A percentile compares a stretch with the other conserved stretches of the same genome.
These are phyloP conservation scores for Hyphopichia buzzinii DNA, from an alignment of 1,139 yeast genomes.

Conservation along the genomic window DNA sequence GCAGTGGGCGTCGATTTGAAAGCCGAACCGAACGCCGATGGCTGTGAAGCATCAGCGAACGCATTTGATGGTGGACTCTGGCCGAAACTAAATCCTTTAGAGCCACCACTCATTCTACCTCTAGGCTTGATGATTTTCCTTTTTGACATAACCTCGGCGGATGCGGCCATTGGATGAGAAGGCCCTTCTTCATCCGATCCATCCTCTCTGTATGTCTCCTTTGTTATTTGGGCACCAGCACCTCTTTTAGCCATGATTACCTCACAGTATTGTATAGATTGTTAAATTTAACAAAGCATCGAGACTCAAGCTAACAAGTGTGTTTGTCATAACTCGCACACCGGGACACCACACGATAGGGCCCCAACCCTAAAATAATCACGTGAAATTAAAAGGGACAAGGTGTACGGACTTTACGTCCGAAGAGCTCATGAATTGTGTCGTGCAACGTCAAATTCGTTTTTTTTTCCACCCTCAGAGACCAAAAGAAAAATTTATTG, in stretches of 20 bases:
- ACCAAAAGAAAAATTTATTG: constrained; percentile 4
- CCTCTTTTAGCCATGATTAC: constrained; percentile 59
- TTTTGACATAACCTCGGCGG: constrained; percentile 60
- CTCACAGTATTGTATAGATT: not conserved
- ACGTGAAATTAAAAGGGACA: too few relatives aligned
- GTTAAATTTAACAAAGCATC: too few relatives aligned
- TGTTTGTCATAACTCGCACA: too few relatives aligned
- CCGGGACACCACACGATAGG: not conserved
- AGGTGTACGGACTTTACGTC: too few relatives aligned
- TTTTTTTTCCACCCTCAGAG: not conserved
- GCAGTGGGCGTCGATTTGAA: constrained; percentile 3
- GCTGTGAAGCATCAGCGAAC: not conserved
- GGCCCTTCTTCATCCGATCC: constrained; percentile 27
- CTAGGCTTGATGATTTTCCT: constrained; percentile 69
- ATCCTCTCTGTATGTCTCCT: constrained; percentile 34
- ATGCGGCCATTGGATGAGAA: constrained; percentile 46
- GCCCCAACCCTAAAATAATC: not conserved
- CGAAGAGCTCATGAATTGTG: too few relatives aligned
- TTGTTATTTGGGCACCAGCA: constrained; percentile 59
- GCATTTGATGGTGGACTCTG: not conserved
- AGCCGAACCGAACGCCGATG: constrained; percentile 9
- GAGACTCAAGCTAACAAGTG: too few relatives aligned
- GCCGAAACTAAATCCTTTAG: constrained; percentile 1
- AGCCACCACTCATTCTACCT: constrained; percentile 14
- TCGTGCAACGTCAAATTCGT: not conserved